Base-by-base conservation (phyloP, 1,139 yeast species). In the Trichomonascaceae sp. region DNA sequence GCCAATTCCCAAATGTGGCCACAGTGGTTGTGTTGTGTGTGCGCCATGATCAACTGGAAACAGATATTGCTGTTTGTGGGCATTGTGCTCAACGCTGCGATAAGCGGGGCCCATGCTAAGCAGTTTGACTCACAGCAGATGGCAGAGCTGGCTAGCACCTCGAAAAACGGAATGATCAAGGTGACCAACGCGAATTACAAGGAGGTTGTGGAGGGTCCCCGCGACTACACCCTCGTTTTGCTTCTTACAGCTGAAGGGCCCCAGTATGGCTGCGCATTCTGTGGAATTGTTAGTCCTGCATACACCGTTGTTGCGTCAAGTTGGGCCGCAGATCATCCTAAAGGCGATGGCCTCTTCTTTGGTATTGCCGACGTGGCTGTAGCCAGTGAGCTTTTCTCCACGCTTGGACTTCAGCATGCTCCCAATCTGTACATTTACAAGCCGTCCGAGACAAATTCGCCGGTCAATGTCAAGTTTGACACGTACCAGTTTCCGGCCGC, bases 161-260 rank as follows among this genome's bases (percentile, higher is more conserved):
- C 23, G 15, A 28, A 30, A 17, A 38, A 41, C 36, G 65, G 67
- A 26, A 47, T 69, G 15, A 62, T 73, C 39, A 58, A 59, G 28
- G 55, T 87, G 44, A 74, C 70, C 28, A 89, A 79, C 47, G 59
- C 56, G 33, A 79, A 76, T 49, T 80, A 66, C 51, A 66, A 71
- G 43, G 56, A 60, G 26, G 55, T 79, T 20, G 64, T 85, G 39
- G 61, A 62, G 20, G 85, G 87, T 2, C 76, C 76, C 17, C 68
- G 89, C 48, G 85, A 84, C 48, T 76, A 72, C 54, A 70, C 78
- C 32, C 49, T 81, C 14, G 66, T 81, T 17, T 56, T 76, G 28
- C 64, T 79, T 36, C 60, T 89, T 45, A 80, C 96, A 0, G 85
- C 96, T 2, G 70, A 76, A 13, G 67, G 75, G 26, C 64, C 82